Conservation (phyloP, 768 basidiomycete species). For the Leccinum truebloodii region DNA sequence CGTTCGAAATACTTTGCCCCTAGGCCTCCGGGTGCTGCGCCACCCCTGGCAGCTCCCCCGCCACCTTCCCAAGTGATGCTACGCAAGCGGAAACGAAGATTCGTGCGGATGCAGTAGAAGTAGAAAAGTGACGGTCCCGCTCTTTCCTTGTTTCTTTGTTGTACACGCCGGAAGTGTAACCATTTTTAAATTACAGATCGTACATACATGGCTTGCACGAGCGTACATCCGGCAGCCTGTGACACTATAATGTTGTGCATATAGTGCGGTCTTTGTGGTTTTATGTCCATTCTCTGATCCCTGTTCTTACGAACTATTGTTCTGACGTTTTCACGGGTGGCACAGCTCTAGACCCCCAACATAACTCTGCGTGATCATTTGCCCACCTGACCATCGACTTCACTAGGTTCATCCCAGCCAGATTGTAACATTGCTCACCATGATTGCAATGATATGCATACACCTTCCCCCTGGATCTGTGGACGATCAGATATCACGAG, state of each 20-base stretch:
- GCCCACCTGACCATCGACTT: neutral
- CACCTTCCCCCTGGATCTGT: neutral
- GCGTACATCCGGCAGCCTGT: neutral
- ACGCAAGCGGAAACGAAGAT: constrained; percentile 27
- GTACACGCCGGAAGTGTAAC: neutral
- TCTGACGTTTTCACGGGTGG: no score
- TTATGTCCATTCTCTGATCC: no score
- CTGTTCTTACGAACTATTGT: no score
- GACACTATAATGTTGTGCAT: no score
- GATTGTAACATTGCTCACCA: constrained; percentile 5
- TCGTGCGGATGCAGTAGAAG: constrained; percentile 24
- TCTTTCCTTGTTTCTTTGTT: neutral
- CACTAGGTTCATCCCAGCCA: constrained; percentile 5
- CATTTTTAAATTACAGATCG: neutral
- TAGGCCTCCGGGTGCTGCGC: constrained; percentile 4
- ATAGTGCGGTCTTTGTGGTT: no score
- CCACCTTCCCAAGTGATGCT: constrained; percentile 14
- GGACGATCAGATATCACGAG: constrained; percentile 61
- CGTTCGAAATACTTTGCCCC: constrained; percentile 16
- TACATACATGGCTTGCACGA: neutral
- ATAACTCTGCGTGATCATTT: no score
- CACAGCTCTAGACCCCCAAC: no score
- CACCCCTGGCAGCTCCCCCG: constrained; percentile 1
- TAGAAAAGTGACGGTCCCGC: constrained; percentile 7
- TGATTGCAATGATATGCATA: neutral